A percentile compares a stretch with the other conserved stretches of the same genome.
phyloP scores from a whole-genome alignment of 2,329 filamentous ascomycete genomes.

The Pyricularia sp. region DNA sequence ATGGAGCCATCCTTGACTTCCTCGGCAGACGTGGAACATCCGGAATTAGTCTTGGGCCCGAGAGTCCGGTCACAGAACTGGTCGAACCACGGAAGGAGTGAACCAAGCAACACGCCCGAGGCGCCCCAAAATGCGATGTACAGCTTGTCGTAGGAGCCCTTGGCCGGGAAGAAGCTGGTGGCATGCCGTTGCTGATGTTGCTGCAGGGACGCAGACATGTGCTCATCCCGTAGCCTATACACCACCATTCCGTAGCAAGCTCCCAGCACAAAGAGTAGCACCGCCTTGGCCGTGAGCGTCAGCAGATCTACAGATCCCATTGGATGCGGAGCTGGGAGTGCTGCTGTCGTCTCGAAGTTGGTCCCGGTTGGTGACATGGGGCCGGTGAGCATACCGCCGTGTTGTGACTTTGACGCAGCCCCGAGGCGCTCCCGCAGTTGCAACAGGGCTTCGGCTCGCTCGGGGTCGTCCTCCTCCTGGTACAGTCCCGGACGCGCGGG shows the following conservation, averaged over 20 bases:
- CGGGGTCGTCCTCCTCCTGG: constrained; percentile 1
- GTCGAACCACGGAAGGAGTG: constrained; percentile 78
- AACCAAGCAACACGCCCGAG: constrained; percentile 68
- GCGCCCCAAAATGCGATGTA: constrained; percentile 78
- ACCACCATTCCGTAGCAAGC: constrained; percentile 77
- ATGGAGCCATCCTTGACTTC: constrained; percentile 21
- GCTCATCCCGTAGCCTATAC: constrained; percentile 65
- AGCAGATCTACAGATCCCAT: constrained; percentile 25
- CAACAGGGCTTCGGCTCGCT: not conserved
- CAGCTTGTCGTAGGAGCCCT: constrained; percentile 39
- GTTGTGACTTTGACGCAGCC: not conserved
- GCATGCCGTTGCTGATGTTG: not conserved
- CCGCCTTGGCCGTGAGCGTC: constrained; percentile 46
- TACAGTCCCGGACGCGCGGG: constrained; percentile 33
- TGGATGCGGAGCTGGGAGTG: constrained; percentile 22
- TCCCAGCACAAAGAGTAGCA: constrained; percentile 68
- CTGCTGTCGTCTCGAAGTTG: constrained; percentile 14
- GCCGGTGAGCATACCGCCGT: not conserved
- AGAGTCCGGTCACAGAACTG: constrained; percentile 55
- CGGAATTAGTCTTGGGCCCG: constrained; percentile 14
- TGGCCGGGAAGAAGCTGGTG: constrained; percentile 17
- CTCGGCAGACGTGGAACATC: not conserved
- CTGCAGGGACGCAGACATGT: constrained; percentile 42
- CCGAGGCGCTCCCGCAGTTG: constrained; percentile 4
- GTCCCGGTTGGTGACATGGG: not conserved